phyloP scores from a whole-genome alignment of 805 yeast genomes.

The Wickerhamomyces pijperi region DNA sequence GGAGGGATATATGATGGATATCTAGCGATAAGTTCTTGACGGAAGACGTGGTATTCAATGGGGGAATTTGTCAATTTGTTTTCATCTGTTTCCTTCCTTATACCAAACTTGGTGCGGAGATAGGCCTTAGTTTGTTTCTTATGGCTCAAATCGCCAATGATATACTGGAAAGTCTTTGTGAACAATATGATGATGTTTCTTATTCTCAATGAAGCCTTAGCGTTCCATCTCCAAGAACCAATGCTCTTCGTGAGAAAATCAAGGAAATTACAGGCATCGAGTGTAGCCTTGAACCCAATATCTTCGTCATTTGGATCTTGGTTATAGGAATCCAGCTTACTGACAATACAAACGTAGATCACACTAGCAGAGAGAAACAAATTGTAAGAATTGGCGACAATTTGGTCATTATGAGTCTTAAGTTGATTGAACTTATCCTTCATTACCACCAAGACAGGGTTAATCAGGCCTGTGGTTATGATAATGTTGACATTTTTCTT shows the following conservation, averaged over 20 bases:
- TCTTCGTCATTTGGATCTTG: slow-evolving; percentile 2
- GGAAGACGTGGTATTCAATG: slow-evolving; percentile 70
- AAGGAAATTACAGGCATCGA: slow-evolving; percentile 29
- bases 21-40: slow-evolving; percentile 62
- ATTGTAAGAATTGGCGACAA: slow-evolving; percentile 6
- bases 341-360: slow-evolving; percentile 6
- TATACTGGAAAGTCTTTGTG: slow-evolving; percentile 42
- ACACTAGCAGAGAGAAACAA: slow-evolving; percentile 9
- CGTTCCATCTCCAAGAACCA: slow-evolving; percentile 59
- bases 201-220: slow-evolving; percentile 32
- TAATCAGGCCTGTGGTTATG: slow-evolving; percentile 3
- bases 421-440: slow-evolving; percentile 4
- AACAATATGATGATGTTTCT: slow-evolving; percentile 44
- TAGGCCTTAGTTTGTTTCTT: slow-evolving; percentile 34
- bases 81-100: slow-evolving; percentile 18
- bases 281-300: not conserved
- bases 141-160: slow-evolving; percentile 46
- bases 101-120: slow-evolving; percentile 29
- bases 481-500: slow-evolving; percentile 5
- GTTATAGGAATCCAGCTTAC: slow-evolving; percentile 1
- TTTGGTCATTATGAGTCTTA: slow-evolving; percentile 1
- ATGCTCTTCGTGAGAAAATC: slow-evolving; percentile 34
- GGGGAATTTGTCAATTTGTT: slow-evolving; percentile 52
- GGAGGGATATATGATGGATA: slow-evolving; percentile 63
- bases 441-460: slow-evolving; percentile 2